Evolutionary conservation across 2,329 filamentous ascomycete genomes (phyloP).

Genomic region (Scytalidium lignicola): DNA sequence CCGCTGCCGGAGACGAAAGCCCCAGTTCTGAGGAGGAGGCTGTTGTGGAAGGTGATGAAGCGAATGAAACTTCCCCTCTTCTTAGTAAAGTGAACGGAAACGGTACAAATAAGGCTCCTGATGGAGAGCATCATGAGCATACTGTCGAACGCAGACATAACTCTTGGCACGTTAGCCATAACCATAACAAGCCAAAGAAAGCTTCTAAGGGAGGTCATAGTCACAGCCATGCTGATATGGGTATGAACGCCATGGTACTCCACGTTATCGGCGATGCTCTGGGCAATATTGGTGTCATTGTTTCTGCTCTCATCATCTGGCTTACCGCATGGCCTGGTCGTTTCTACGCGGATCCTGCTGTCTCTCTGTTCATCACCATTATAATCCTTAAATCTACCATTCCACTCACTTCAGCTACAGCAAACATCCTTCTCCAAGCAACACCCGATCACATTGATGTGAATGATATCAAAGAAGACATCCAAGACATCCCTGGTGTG

Average conservation of each 20-base stretch:
- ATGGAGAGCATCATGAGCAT: constrained; percentile 9
- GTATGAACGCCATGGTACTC: constrained; percentile 83
- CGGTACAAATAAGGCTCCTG: constrained; percentile 1
- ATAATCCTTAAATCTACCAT: constrained; percentile 70
- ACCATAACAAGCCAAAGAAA: constrained; percentile 72
- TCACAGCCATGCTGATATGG: constrained; percentile 83
- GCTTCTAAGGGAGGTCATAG: constrained; percentile 58
- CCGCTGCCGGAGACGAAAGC: constrained; percentile 58
- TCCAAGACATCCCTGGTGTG: constrained; percentile 77
- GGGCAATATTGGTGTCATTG: constrained; percentile 81
- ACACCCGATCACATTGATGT: constrained; percentile 85
- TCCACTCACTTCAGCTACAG: constrained; percentile 72
- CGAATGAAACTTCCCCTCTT: constrained; percentile 28
- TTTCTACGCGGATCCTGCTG: constrained; percentile 83
- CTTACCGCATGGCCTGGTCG: constrained; percentile 75
- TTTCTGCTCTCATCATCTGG: constrained; percentile 85
- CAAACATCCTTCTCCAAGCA: constrained; percentile 87
- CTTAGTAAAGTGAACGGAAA: constrained; percentile 13
- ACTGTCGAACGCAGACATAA: constrained; percentile 14
- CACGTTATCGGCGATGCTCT: constrained; percentile 78
- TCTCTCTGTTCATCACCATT: constrained; percentile 89
- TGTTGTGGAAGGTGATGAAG: constrained; percentile 24
- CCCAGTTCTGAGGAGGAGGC: constrained; percentile 37
- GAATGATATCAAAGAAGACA: constrained; percentile 88
- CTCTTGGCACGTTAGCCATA: constrained; percentile 63